phyloP scores from a whole-genome alignment of 2,329 filamentous ascomycete genomes.

The Fusarium liriodendri region DNA sequence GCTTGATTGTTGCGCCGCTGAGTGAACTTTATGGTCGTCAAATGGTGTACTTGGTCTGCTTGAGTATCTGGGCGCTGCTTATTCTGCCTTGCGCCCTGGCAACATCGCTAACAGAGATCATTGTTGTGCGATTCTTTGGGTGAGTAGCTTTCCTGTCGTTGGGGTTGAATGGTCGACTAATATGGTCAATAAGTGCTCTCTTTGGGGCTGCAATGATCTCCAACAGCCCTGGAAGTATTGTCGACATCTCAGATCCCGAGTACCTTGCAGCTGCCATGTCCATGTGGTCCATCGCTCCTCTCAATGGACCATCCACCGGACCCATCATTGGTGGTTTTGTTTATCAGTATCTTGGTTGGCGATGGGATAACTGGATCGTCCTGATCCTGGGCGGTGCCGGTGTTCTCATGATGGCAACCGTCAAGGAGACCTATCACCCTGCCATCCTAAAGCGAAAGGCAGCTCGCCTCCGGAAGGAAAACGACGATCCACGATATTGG shows the following conservation, averaged over 20 bases:
- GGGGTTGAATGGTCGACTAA: background rate
- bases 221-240: constrained; percentile 84
- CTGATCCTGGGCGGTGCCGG: constrained; percentile 77
- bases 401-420: constrained; percentile 66
- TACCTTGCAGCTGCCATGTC: constrained; percentile 85
- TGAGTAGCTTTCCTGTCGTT: constrained; percentile 46
- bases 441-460: constrained; percentile 76
- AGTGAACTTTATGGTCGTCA: constrained; percentile 76
- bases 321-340: constrained; percentile 77
- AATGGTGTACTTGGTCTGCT: constrained; percentile 75
- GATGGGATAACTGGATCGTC: constrained; percentile 87
- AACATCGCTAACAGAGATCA: constrained; percentile 73
- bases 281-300: constrained; percentile 84
- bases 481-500: constrained; percentile 79
- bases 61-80: constrained; percentile 73
- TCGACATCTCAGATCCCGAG: constrained; percentile 85
- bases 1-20: constrained; percentile 78
- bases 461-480: constrained; percentile 72
- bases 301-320: constrained; percentile 74
- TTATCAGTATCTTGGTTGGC: constrained; percentile 80
- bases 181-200: constrained; percentile 50
- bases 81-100: constrained; percentile 79
- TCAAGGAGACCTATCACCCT: constrained; percentile 83
- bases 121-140: constrained; percentile 81
- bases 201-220: constrained; percentile 81